phyloP scores from a whole-genome alignment of 2,329 filamentous ascomycete species.

The Arthrobotrys conoides region DNA sequence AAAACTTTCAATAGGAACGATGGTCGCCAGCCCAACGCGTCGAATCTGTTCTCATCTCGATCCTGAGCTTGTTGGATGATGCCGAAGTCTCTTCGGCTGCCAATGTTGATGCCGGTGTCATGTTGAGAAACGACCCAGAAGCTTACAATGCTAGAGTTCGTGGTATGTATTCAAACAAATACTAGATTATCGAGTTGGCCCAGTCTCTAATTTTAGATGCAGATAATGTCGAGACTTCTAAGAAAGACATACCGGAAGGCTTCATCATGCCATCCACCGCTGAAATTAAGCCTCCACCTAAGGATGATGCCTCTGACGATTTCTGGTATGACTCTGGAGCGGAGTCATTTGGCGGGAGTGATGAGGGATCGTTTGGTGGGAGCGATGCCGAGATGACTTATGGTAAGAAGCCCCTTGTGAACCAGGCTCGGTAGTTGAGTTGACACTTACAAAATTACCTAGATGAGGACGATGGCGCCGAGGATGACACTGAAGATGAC shows the following conservation, averaged over 20 bases:
- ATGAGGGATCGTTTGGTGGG: slow-evolving; percentile 57
- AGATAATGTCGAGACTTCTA: slow-evolving; percentile 79
- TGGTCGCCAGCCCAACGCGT: slow-evolving; percentile 96
- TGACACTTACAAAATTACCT: slow-evolving; percentile 20
- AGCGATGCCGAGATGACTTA: slow-evolving; percentile 64
- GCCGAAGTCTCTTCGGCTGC: slow-evolving; percentile 93
- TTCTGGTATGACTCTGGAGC: slow-evolving; percentile 83
- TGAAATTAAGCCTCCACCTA: slow-evolving; percentile 74
- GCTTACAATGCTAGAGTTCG: slow-evolving; percentile 75
- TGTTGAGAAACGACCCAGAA: slow-evolving; percentile 80
- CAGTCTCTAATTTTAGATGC: slow-evolving; percentile 67
- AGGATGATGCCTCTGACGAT: slow-evolving; percentile 77
- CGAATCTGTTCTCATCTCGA: slow-evolving; percentile 92
- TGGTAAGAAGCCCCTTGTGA: slow-evolving; percentile 51
- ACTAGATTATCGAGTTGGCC: slow-evolving; percentile 66
- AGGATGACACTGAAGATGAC: slow-evolving; percentile 54
- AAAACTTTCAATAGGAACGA: slow-evolving; percentile 73
- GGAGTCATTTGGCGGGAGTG: slow-evolving; percentile 63
- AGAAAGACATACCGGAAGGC: slow-evolving; percentile 82
- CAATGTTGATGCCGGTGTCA: slow-evolving; percentile 91
- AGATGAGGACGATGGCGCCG: slow-evolving; percentile 65
- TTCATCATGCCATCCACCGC: slow-evolving; percentile 85
- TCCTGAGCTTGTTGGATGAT: slow-evolving; percentile 91
- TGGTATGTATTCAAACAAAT: slow-evolving; percentile 25
- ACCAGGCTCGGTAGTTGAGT: neutral